These are phyloP conservation scores for Alternaria sp. DNA, from an alignment of 2,329 filamentous ascomycete genomes.

Conservation along the genomic window DNA sequence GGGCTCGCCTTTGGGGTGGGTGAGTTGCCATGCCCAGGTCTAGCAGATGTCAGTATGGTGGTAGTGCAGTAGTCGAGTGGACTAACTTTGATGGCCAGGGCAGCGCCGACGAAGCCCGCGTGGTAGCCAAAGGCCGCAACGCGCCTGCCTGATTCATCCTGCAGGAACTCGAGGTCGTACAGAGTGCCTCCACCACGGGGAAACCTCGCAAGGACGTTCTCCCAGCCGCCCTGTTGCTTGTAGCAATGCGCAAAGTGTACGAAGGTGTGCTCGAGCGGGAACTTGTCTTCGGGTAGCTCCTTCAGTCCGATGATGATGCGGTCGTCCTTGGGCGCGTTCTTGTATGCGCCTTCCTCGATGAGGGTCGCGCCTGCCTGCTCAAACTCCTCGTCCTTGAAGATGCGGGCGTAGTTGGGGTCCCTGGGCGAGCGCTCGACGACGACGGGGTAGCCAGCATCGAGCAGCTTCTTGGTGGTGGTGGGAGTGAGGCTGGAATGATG, in stretches of 20 bases:
- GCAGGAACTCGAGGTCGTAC: slow-evolving; percentile 86
- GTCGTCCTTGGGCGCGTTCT: slow-evolving; percentile 42
- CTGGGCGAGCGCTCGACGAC: slow-evolving; percentile 49
- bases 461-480: slow-evolving; percentile 48
- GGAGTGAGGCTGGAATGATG: slow-evolving; percentile 38
- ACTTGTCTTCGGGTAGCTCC: slow-evolving; percentile 49
- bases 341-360: slow-evolving; percentile 47
- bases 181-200: slow-evolving; percentile 76
- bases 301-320: slow-evolving; percentile 52
- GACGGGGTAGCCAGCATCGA: slow-evolving; percentile 50
- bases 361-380: slow-evolving; percentile 48
- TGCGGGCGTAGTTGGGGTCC: slow-evolving; percentile 47
- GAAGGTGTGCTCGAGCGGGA: slow-evolving; percentile 49
- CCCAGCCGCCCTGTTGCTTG: slow-evolving; percentile 64
- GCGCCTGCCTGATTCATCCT: slow-evolving; percentile 72
- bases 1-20: slow-evolving; percentile 68
- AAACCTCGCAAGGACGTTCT: slow-evolving; percentile 79
- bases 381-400: slow-evolving; percentile 52
- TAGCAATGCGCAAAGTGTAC: slow-evolving; percentile 53
- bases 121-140: slow-evolving; percentile 72
- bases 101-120: slow-evolving; percentile 55
- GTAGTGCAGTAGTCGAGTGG: not conserved
- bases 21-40: slow-evolving; percentile 83
- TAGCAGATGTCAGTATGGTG: slow-evolving; percentile 48
- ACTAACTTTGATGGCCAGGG: slow-evolving; percentile 50